phyloP scores from a whole-genome alignment of 2,329 filamentous ascomycete species.

The Exserohilum turcica region DNA sequence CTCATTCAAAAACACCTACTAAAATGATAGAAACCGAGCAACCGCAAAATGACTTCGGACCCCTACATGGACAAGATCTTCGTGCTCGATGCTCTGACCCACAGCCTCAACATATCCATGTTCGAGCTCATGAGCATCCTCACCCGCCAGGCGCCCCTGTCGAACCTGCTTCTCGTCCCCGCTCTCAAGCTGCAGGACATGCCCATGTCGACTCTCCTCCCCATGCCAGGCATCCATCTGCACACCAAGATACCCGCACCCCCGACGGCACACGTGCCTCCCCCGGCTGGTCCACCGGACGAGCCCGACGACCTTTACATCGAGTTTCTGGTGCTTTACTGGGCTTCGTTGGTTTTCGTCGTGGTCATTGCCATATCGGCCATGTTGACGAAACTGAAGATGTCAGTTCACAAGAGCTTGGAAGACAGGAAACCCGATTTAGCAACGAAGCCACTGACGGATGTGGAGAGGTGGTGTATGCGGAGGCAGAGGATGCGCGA shows the following conservation, averaged over 20 bases:
- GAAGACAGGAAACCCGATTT: background rate
- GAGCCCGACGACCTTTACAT: background rate
- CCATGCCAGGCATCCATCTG: background rate
- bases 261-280: background rate
- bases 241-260: background rate
- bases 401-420: background rate
- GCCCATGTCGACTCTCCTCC: background rate
- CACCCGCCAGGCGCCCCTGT: constrained; percentile 5
- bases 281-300: background rate
- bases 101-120: constrained; percentile 7
- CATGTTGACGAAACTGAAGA: constrained; percentile 2
- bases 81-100: constrained; percentile 6
- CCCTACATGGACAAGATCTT: background rate
- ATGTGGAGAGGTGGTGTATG: constrained; percentile 6
- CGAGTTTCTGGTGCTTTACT: background rate
- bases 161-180: constrained; percentile 4
- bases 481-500: constrained; percentile 1
- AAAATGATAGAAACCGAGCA: background rate
- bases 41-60: constrained; percentile 1
- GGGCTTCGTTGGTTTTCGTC: background rate
- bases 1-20: background rate
- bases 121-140: constrained; percentile 6
- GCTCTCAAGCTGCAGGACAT: background rate
- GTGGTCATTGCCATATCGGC: background rate
- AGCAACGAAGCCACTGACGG: background rate